Evolutionary conservation across 140 eudicot species (phyloP), one percentile per base, ranked within the genome.

Genomic region (Flaveria floridana): DNA sequence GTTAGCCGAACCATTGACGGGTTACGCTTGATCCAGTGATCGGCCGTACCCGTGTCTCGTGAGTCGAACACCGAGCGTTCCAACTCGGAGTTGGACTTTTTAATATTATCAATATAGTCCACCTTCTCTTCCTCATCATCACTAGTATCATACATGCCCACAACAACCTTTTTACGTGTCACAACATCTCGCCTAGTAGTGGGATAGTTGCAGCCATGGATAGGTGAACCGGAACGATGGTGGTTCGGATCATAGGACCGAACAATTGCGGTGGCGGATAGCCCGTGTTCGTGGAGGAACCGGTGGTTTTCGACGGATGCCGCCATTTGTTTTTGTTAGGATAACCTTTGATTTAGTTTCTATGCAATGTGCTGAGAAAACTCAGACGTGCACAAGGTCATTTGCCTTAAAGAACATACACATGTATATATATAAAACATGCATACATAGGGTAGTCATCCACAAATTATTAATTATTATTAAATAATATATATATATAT

Each of bases 271-370:
- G 61, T 48, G n/a, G 77, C 37, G 28, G 69, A 30, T 46, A 76
- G 70, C n/a, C 85, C 77, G n/a, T 71, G 85, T 25, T 86, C 88
- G 26, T 77, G 85, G 68, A 39, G 84, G 21, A 84, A 85, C 72
- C 82, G 98, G 70, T 94, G 84, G 79, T 86, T 90, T 66, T 90
- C 96, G 41, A 93, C 97, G 3, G 87, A 86, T 53, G 98, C 79
- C 51, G 96, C 97, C 98, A 92, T 89, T 12, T n/a, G 28, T 28
- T 53, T 65, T 6, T 64, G 12, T 15, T 51, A 25, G 15, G 19
- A 57, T 73, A 68, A 39, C 15, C 8, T 34, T 66, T 42, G 68
- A 26, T 69, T 39, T 26, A n/a, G 81, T 53, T 56, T 25, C 23
- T 41, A 8, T 52, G 42, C 68, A 23, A 79, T 72, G 75, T 55